These are phyloP conservation scores for Tylopilus plumbeoviolaceoides DNA, from an alignment of 768 basidiomycete genomes.

Conservation along the genomic window DNA sequence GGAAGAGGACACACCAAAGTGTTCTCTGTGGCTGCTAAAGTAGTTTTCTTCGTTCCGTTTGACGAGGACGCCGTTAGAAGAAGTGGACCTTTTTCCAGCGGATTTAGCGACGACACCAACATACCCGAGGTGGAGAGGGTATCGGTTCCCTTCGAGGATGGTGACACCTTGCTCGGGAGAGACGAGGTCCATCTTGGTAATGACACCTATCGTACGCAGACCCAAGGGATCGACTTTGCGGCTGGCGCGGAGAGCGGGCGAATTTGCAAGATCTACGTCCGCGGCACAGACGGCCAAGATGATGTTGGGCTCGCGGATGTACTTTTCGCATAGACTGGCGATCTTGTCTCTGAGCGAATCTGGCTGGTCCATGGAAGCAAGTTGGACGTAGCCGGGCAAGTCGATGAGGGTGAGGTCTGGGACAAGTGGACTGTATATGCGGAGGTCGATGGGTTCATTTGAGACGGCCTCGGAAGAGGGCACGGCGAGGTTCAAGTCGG, in stretches of 20 bases:
- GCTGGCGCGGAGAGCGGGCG: conserved; percentile 90
- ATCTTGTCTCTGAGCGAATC: conserved; percentile 94
- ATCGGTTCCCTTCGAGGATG: conserved; percentile 85
- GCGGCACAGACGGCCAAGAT: conserved; percentile 98
- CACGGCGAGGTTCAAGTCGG: conserved; percentile 93
- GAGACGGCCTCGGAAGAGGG: conserved; percentile 89
- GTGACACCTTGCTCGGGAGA: conserved; percentile 74
- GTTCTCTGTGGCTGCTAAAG: conserved; percentile 58
- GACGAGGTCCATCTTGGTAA: conserved; percentile 99
- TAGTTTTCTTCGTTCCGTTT: conserved; percentile 62
- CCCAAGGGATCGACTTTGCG: conserved; percentile 93
- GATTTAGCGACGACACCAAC: conserved; percentile 94
- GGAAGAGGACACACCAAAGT: conserved; percentile 57
- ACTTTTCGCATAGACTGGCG: conserved; percentile 82
- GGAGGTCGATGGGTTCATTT: conserved; percentile 92
- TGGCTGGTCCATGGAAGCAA: conserved; percentile 92
- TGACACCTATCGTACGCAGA: conserved; percentile 91
- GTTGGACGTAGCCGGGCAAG: conserved; percentile 95
- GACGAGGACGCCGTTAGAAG: conserved; percentile 45
- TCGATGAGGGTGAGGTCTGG: conserved; percentile 98
- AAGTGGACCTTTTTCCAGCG: conserved; percentile 49
- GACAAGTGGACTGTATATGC: conserved; percentile 93
- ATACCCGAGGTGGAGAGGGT: conserved; percentile 96
- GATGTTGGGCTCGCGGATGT: conserved; percentile 99
- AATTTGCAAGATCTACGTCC: conserved; percentile 97